Evolutionary conservation across 139 green algal genomes (phyloP).

Genomic region (Coelastrella sp.): DNA sequence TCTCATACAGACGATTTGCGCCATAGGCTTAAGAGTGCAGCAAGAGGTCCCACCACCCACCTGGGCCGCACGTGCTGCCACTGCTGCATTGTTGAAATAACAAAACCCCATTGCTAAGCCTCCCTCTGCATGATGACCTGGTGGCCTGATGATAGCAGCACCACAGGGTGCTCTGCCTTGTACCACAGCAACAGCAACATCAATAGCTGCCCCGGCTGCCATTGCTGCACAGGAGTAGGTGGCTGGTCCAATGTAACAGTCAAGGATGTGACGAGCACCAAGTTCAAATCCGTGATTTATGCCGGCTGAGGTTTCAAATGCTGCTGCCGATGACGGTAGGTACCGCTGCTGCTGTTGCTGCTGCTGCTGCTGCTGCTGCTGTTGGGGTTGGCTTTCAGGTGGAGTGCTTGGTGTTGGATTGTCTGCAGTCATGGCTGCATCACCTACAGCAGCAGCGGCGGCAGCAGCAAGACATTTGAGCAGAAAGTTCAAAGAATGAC

Average conservation of each 20-base stretch:
- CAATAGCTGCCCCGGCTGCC: conserved; percentile 73
- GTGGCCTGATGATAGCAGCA: conserved; percentile 77
- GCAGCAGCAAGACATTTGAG: too few relatives aligned
- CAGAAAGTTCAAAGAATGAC: too few relatives aligned
- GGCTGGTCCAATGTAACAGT: conserved; percentile 78
- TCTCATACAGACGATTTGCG: too few relatives aligned
- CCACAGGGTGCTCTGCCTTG: conserved; percentile 55
- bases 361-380: conserved; percentile 4
- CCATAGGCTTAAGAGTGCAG: too few relatives aligned
- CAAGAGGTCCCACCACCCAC: not conserved
- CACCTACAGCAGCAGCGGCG: too few relatives aligned
- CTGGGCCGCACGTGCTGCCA: conserved; percentile 29
- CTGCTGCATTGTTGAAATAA: conserved; percentile 86
- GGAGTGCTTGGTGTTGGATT: too few relatives aligned
- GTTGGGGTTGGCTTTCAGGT: not conserved
- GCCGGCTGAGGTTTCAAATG: not conserved
- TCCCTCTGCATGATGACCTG: conserved; percentile 85
- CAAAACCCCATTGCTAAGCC: conserved; percentile 88
- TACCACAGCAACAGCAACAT: conserved; percentile 68
- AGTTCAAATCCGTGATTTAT: conserved; percentile 14
- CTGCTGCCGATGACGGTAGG: conserved; percentile 12
- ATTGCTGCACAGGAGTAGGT: conserved; percentile 71
- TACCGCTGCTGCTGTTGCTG: conserved; percentile 16
- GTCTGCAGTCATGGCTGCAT: too few relatives aligned
- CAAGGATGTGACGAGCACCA: conserved; percentile 32